These are phyloP conservation scores for Aspergillus ostianus DNA, from an alignment of 495 filamentous ascomycete species.

Conservation along the genomic window DNA sequence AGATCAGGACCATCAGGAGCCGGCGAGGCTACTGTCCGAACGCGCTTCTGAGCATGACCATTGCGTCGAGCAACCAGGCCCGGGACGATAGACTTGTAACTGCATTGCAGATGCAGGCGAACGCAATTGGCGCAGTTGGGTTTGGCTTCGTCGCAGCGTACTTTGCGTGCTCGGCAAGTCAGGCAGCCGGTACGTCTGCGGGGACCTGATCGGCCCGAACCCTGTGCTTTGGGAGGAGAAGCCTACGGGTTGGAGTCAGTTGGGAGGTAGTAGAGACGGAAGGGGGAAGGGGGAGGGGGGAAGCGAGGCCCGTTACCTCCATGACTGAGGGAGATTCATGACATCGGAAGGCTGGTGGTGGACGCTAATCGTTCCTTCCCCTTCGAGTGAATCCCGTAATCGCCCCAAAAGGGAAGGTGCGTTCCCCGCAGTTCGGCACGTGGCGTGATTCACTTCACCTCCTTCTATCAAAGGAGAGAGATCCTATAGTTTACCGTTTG, in stretches of 20 bases:
- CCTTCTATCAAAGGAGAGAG: neutral
- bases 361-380: neutral
- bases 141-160: constrained; percentile 44
- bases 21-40: constrained; percentile 12
- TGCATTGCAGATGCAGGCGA: constrained; percentile 35
- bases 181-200: constrained; percentile 45
- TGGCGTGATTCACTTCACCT: constrained; percentile 1
- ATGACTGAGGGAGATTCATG: neutral
- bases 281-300: neutral
- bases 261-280: neutral
- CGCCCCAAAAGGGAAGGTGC: neutral
- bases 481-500: no score
- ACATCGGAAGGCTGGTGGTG: neutral
- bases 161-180: constrained; percentile 46
- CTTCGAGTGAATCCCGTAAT: neutral
- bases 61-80: constrained; percentile 16
- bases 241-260: neutral
- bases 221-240: constrained; percentile 33
- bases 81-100: constrained; percentile 28
- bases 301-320: constrained; percentile 4
- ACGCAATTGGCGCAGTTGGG: constrained; percentile 40
- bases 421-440: constrained; percentile 13
- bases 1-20: constrained; percentile 19
- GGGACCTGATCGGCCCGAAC: constrained; percentile 39
- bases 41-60: neutral